Evolutionary conservation across 257 asterid genomes (phyloP), one percentile per base, ranked within the genome.

Genomic region (Ballota nigra): DNA sequence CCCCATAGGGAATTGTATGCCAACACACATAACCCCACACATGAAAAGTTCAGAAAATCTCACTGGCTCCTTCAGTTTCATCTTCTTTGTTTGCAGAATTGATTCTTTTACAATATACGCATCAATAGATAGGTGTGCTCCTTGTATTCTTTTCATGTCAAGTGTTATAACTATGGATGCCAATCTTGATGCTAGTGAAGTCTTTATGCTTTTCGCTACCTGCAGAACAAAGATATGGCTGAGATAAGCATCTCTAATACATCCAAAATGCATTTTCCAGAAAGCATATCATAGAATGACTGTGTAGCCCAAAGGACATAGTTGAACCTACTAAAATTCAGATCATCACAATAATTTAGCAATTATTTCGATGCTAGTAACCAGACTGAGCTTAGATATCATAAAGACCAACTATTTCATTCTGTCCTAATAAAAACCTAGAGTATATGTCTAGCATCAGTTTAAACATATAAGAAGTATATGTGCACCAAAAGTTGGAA

Each of bases 201-300:
- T 78, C 86, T 86, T 91, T 67, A 94, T 72, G 79, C 90, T 87
- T 84, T 83, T 86, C 38, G 97, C 97, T 33, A 94, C 90, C 98
- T 94, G 71, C 64, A 78, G 60, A 76, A 65, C 36, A 80, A 66
- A 78, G 69, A 68, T 59, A 68, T 26, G 49, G 65, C 77, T 18
- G 36, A 53, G 47, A 41, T 29, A 61, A 36, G 45, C 41, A 74
- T 45, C 12, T 47, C 10, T 0, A 22, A 47, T 63, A 52, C 64
- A 38, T 59, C 66, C 53, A 75, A 71, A 53, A 22, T 41, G 36
- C 43, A 34, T n/a, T 15, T 55, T 62, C 38, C 22, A 69, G 12
- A 66, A 52, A 60, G 40, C 69, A 45, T 65, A 11, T 33, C 11
- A 3, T 16, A 26, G 45, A 60, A 34, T 26, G 47, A 55, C 40